A percentile compares a stretch with the other conserved stretches of the same genome.
These are phyloP conservation scores for Sordariomycetes sp. DNA, from an alignment of 2,329 filamentous ascomycete genomes.

Conservation along the genomic window DNA sequence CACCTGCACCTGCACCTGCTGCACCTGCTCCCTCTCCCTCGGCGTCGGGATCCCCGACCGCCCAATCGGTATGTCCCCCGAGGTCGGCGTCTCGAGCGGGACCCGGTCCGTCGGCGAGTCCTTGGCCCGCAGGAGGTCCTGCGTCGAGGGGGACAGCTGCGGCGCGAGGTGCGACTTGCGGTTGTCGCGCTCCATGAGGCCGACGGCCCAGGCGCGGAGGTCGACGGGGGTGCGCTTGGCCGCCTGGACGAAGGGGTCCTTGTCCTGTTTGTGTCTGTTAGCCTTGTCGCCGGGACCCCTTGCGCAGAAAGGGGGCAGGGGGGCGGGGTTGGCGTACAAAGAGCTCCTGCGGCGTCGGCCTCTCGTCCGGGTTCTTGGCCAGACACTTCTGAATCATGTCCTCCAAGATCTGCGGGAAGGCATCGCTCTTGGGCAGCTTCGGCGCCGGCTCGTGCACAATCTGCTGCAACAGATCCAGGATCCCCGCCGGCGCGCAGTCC, in stretches of 20 bases:
- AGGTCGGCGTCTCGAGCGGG: conserved; percentile 44
- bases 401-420: conserved; percentile 87
- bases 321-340: conserved; percentile 47
- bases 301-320: too few relatives aligned
- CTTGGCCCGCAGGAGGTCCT: conserved; percentile 55
- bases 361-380: conserved; percentile 74
- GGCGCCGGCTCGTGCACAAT: conserved; percentile 96
- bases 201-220: conserved; percentile 82
- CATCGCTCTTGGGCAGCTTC: conserved; percentile 88
- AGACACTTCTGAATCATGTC: conserved; percentile 97
- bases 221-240: conserved; percentile 95
- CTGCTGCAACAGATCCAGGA: conserved; percentile 88
- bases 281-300: not conserved
- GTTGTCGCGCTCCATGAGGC: conserved; percentile 89
- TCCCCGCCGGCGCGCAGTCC: conserved; percentile 80
- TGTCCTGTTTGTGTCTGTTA: conserved; percentile 44
- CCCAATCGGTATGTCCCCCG: conserved; percentile 58
- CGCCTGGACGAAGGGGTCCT: conserved; percentile 87
- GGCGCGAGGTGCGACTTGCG: conserved; percentile 87
- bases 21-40: conserved; percentile 26
- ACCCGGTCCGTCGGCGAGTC: conserved; percentile 40
- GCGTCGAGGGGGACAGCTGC: conserved; percentile 63
- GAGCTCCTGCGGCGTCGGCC: conserved; percentile 85
- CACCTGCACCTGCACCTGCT: not conserved
- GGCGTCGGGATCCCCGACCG: conserved; percentile 41